phyloP scores from a whole-genome alignment of 768 basidiomycete species.

The Boletus eberwhitei region DNA sequence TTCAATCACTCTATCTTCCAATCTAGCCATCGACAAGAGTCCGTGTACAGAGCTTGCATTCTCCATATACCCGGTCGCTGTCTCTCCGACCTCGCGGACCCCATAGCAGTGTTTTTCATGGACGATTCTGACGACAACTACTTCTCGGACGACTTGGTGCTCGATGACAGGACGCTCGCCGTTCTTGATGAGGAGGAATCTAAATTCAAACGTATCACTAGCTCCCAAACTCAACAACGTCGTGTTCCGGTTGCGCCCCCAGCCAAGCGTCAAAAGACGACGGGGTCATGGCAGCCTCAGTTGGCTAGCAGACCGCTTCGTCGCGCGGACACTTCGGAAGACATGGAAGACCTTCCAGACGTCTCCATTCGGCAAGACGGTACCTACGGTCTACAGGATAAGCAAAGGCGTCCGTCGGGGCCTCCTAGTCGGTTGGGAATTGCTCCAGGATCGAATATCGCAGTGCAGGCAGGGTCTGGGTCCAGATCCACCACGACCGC shows the following conservation, averaged over 20 bases:
- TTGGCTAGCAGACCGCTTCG: conserved; percentile 26
- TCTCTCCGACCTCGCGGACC: not conserved
- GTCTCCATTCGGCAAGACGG: conserved; percentile 60
- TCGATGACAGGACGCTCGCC: conserved; percentile 62
- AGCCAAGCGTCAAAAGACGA: conserved; percentile 56
- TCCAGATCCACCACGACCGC: conserved; percentile 4
- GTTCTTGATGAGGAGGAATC: conserved; percentile 58
- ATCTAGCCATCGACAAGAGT: not conserved
- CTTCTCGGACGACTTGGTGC: conserved; percentile 56
- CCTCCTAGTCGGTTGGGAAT: conserved; percentile 11
- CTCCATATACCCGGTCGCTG: not conserved
- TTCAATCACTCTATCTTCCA: not conserved
- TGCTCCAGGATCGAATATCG: conserved; percentile 7
- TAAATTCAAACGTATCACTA: conserved; percentile 28
- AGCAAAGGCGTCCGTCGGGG: conserved; percentile 12
- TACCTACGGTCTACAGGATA: conserved; percentile 44
- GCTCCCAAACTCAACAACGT: conserved; percentile 24
- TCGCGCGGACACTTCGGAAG: conserved; percentile 30
- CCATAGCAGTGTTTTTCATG: conserved; percentile 38
- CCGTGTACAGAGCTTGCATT: not conserved
- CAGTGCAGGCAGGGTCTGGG: conserved; percentile 7
- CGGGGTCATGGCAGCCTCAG: conserved; percentile 42
- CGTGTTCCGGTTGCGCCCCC: conserved; percentile 35
- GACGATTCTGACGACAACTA: conserved; percentile 68
- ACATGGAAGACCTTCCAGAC: conserved; percentile 57